Conservation (phyloP, 164 flowering plant genomes). For the Vitis riparia region DNA sequence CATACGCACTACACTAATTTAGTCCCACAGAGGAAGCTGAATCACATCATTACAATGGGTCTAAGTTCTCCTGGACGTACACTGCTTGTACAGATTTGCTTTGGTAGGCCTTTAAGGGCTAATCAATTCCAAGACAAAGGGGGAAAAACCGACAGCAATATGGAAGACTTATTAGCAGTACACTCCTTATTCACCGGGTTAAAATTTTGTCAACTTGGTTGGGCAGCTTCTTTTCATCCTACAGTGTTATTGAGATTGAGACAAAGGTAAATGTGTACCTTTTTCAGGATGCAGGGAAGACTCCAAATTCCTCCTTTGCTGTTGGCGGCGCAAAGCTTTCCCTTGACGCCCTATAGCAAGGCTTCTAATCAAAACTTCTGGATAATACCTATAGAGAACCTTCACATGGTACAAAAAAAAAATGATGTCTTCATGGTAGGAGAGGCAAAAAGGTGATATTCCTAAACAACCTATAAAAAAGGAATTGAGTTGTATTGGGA, state of each 20-base stretch:
- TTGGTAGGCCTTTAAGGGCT: not conserved
- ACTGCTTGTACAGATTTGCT: not conserved
- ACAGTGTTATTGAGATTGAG: conserved; percentile 5
- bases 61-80: not conserved
- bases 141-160: not conserved
- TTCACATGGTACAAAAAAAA: conserved; percentile 18
- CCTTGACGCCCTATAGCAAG: conserved; percentile 91
- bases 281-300: conserved; percentile 21
- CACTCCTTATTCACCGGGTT: conserved; percentile 6
- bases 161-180: not conserved
- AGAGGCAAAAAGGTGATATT: no score
- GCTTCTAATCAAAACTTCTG: conserved; percentile 43
- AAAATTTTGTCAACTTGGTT: not conserved
- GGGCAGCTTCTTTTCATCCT: conserved; percentile 9
- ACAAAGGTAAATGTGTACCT: not conserved
- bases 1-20: not conserved
- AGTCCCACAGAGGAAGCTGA: not conserved
- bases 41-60: not conserved
- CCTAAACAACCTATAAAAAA: no score
- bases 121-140: not conserved
- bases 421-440: no score
- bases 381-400: conserved; percentile 64
- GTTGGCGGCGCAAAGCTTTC: conserved; percentile 81
- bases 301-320: conserved; percentile 40
- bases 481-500: no score